Conservation (phyloP, 2,329 filamentous ascomycete genomes). For the Penicillium sclerotigenum region DNA sequence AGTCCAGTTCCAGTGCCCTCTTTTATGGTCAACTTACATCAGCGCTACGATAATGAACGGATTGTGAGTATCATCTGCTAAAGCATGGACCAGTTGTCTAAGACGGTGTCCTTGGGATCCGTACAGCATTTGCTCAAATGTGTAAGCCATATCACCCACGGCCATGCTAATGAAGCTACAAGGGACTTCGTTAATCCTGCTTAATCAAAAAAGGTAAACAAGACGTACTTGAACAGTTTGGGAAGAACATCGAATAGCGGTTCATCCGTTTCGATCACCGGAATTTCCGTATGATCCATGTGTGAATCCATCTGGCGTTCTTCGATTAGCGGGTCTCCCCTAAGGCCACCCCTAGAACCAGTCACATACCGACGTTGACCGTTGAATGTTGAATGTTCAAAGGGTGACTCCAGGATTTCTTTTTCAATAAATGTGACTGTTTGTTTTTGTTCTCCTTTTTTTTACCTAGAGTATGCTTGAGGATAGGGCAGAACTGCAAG, state of each 20-base stretch:
- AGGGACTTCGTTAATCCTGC: not conserved
- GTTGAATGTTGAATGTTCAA: not conserved
- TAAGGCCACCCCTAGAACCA: not conserved
- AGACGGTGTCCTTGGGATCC: slow-evolving; percentile 38
- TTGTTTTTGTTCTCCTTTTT: not conserved
- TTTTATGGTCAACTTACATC: slow-evolving; percentile 43
- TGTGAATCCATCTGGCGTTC: slow-evolving; percentile 5
- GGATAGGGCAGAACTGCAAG: not conserved
- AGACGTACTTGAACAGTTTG: slow-evolving; percentile 39
- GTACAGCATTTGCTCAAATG: slow-evolving; percentile 46
- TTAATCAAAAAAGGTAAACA: not conserved
- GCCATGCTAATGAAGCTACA: slow-evolving; percentile 40
- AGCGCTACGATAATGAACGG: slow-evolving; percentile 48
- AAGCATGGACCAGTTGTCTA: slow-evolving; percentile 37
- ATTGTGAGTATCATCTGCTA: slow-evolving; percentile 45
- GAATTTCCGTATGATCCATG: slow-evolving; percentile 31
- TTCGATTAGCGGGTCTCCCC: not conserved
- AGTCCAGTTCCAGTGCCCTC: not conserved
- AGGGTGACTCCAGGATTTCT: not conserved
- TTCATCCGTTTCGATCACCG: slow-evolving; percentile 42
- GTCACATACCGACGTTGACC: not conserved
- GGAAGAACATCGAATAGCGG: slow-evolving; percentile 39
- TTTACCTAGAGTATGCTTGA: not conserved
- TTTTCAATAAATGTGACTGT: not conserved
- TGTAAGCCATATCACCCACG: slow-evolving; percentile 42